Evolutionary conservation across 2,329 filamentous ascomycete species (phyloP).

Genomic region (Colletotrichum neosansevieriae): DNA sequence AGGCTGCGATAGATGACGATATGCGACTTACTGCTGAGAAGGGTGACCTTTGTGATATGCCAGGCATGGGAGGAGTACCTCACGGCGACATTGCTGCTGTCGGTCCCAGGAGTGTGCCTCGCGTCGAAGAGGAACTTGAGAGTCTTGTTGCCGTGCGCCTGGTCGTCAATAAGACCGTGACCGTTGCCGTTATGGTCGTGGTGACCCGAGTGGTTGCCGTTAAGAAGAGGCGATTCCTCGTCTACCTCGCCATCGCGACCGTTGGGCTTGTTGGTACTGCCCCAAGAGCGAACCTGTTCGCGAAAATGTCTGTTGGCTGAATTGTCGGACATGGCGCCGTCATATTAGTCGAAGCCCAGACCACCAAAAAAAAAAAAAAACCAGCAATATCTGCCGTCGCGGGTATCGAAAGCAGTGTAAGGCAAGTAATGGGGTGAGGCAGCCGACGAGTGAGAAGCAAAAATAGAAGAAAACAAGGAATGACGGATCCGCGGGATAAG

Average conservation of each 20-base stretch:
- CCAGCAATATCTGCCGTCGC: conserved; percentile 25
- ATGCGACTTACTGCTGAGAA: conserved; percentile 67
- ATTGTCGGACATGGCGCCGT: conserved; percentile 46
- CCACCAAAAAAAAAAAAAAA: conserved; percentile 5
- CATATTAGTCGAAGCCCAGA: conserved; percentile 46
- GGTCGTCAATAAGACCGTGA: conserved; percentile 36
- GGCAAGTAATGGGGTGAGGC: conserved; percentile 15
- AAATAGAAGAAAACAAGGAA: conserved; percentile 33
- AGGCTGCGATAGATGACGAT: neutral
- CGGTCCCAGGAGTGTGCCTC: conserved; percentile 63
- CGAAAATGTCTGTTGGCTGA: conserved; percentile 48
- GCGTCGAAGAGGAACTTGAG: conserved; percentile 62
- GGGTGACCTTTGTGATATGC: conserved; percentile 68
- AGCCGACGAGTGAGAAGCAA: conserved; percentile 11
- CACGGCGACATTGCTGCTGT: conserved; percentile 60
- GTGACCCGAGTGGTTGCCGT: conserved; percentile 46
- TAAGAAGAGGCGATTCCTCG: conserved; percentile 59
- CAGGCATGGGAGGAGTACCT: conserved; percentile 62
- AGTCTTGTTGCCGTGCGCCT: conserved; percentile 44
- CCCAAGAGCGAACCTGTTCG: conserved; percentile 42
- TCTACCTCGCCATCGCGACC: conserved; percentile 42
- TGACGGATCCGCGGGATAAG: conserved; percentile 31
- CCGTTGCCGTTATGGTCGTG: conserved; percentile 38
- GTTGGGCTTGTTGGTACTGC: conserved; percentile 43
- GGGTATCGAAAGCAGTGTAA: conserved; percentile 4